Conservation (phyloP, 2,329 filamentous ascomycete genomes). For the Plectosphaerella cucumerina region DNA sequence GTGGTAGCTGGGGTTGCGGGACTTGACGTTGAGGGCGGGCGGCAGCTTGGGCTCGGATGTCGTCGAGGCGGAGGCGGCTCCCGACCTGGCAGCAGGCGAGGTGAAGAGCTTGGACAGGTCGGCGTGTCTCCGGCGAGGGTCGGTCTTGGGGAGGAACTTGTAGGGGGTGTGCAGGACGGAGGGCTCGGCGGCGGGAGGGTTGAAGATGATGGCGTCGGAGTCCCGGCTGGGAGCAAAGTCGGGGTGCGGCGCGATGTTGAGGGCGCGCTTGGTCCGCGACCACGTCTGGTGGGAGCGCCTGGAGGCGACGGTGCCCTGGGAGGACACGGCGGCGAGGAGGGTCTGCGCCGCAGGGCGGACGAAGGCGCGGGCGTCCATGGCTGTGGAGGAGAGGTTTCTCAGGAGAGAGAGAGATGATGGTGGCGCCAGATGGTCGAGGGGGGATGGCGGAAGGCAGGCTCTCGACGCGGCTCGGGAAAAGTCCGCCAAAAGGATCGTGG, state of each 20-base stretch:
- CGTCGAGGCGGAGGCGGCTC: conserved; percentile 10
- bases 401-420: conserved; percentile 1
- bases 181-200: conserved; percentile 40
- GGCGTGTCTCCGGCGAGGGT: conserved; percentile 45
- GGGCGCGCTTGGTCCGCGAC: conserved; percentile 49
- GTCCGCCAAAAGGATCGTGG: no score
- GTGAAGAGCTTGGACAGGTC: conserved; percentile 42
- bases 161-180: conserved; percentile 62
- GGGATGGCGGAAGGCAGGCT: no score
- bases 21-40: conserved; percentile 20
- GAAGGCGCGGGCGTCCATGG: conserved; percentile 31
- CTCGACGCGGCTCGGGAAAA: no score
- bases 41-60: conserved; percentile 22
- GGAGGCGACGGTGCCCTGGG: conserved; percentile 18
- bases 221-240: conserved; percentile 46
- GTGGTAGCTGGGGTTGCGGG: conserved; percentile 41
- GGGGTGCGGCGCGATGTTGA: conserved; percentile 57
- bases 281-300: conserved; percentile 45
- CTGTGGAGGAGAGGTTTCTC: conserved; percentile 2
- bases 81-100: conserved; percentile 18
- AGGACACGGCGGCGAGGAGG: conserved; percentile 19
- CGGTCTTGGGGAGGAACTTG: conserved; percentile 57
- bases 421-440: neutral
- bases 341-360: conserved; percentile 29
- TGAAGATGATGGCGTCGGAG: conserved; percentile 42